A percentile compares a stretch with the other conserved stretches of the same genome.
phyloP scores from a whole-genome alignment of 371 early-diverging fungal genomes.

The Batkoa obscura region DNA sequence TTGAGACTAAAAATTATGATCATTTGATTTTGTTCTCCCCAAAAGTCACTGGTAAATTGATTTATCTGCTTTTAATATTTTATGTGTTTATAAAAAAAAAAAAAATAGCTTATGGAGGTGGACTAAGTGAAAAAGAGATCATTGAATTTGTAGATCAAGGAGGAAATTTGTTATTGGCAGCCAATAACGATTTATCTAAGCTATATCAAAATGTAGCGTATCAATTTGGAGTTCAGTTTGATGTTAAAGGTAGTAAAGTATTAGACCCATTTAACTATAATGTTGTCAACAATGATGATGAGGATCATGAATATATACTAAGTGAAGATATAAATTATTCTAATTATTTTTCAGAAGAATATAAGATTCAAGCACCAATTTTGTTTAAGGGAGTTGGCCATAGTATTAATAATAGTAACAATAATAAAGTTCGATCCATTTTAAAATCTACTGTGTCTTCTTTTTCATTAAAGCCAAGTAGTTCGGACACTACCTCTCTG shows the following conservation, averaged over 20 bases:
- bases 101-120: slow-evolving; percentile 19
- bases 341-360: slow-evolving; percentile 16
- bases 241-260: slow-evolving; percentile 37
- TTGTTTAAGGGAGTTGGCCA: slow-evolving; percentile 63
- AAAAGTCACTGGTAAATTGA: slow-evolving; percentile 26
- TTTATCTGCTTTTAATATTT: not conserved
- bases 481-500: slow-evolving; percentile 13
- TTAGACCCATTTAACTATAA: slow-evolving; percentile 44
- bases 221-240: slow-evolving; percentile 76
- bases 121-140: slow-evolving; percentile 29
- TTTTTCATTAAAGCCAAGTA: slow-evolving; percentile 22
- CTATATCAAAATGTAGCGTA: slow-evolving; percentile 52
- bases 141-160: slow-evolving; percentile 74
- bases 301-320: too few relatives aligned
- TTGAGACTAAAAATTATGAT: slow-evolving; percentile 17
- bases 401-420: not conserved
- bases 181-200: slow-evolving; percentile 35
- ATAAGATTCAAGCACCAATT: slow-evolving; percentile 19
- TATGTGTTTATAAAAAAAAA: not conserved
- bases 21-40: slow-evolving; percentile 55
- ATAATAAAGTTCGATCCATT: too few relatives aligned
- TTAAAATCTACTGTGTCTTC: slow-evolving; percentile 15
- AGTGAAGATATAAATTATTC: not conserved
- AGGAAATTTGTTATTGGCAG: slow-evolving; percentile 74
- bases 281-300: slow-evolving; percentile 13